These are phyloP conservation scores for Fusarium euwallaceae DNA, from an alignment of 2,329 filamentous ascomycete species.

Conservation along the genomic window DNA sequence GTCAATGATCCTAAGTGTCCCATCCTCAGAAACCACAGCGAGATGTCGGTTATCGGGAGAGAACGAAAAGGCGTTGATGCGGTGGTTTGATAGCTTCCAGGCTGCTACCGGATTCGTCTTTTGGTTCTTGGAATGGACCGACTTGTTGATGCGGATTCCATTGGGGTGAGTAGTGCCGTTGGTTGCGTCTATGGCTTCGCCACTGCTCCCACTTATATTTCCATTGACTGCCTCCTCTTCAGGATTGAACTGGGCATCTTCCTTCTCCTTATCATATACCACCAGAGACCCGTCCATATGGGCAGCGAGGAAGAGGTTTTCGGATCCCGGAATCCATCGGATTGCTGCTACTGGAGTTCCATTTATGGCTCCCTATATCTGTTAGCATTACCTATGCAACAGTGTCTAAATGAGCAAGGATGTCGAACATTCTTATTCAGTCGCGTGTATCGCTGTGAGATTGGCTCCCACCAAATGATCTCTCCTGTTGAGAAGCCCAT, in stretches of 20 bases:
- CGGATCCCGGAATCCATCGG: slow-evolving; percentile 92
- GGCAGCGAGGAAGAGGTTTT: slow-evolving; percentile 91
- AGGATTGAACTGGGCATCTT: slow-evolving; percentile 82
- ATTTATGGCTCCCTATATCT: slow-evolving; percentile 83
- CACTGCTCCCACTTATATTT: slow-evolving; percentile 55
- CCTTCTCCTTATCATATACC: slow-evolving; percentile 98
- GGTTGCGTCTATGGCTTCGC: slow-evolving; percentile 53
- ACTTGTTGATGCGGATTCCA: slow-evolving; percentile 83
- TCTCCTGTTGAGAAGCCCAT: slow-evolving; percentile 98
- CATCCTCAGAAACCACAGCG: slow-evolving; percentile 92
- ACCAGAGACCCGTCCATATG: slow-evolving; percentile 92
- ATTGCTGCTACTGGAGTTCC: slow-evolving; percentile 87
- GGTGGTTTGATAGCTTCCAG: slow-evolving; percentile 93
- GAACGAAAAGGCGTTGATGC: slow-evolving; percentile 91
- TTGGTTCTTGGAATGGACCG: slow-evolving; percentile 92
- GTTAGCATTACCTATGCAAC: slow-evolving; percentile 21
- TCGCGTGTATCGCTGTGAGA: slow-evolving; percentile 94
- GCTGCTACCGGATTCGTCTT: slow-evolving; percentile 92
- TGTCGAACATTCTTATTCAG: slow-evolving; percentile 89
- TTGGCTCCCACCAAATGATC: slow-evolving; percentile 98
- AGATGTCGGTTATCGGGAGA: slow-evolving; percentile 90
- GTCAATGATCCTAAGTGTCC: slow-evolving; percentile 89
- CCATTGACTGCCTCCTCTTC: slow-evolving; percentile 73
- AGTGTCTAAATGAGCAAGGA: not conserved
- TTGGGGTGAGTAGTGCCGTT: slow-evolving; percentile 53